Conservation (phyloP, 78 protist genomes). For the Polysphondylium violaceum region DNA sequence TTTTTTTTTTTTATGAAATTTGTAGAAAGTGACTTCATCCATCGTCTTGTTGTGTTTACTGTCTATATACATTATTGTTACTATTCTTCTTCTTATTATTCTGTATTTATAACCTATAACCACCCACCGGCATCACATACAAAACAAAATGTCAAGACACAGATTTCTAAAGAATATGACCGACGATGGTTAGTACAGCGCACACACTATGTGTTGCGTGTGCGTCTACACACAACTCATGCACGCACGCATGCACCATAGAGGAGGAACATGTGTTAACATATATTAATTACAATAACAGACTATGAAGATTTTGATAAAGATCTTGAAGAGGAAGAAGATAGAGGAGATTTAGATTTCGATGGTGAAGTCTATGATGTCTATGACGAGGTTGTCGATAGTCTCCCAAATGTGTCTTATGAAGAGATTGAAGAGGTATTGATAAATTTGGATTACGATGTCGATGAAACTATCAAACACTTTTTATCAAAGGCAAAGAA, state of each 20-base stretch:
- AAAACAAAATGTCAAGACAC: slow-evolving; percentile 63
- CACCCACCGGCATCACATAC: neutral
- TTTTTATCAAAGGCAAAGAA: no score
- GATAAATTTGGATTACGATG: slow-evolving; percentile 49
- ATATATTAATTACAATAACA: no score
- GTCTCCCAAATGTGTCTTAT: slow-evolving; percentile 5
- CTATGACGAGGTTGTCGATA: slow-evolving; percentile 39
- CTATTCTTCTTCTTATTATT: neutral
- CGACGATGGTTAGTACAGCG: slow-evolving; percentile 25
- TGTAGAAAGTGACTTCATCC: neutral
- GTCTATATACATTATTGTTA: neutral
- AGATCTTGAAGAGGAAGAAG: neutral
- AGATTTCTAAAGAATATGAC: slow-evolving; percentile 67
- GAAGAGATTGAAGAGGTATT: slow-evolving; percentile 57
- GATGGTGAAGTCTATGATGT: slow-evolving; percentile 67
- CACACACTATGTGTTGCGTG: neutral
- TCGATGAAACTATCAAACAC: slow-evolving; percentile 31
- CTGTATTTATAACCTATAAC: neutral
- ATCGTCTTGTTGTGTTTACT: neutral
- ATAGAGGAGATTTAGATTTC: neutral
- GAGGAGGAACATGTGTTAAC: neutral
- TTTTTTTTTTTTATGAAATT: neutral
- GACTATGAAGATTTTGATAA: slow-evolving; percentile 43
- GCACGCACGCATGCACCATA: no score
- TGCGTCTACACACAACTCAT: no score